Conservation (phyloP, 176 grass and related monocot species). For the Aegilops bicornis region DNA sequence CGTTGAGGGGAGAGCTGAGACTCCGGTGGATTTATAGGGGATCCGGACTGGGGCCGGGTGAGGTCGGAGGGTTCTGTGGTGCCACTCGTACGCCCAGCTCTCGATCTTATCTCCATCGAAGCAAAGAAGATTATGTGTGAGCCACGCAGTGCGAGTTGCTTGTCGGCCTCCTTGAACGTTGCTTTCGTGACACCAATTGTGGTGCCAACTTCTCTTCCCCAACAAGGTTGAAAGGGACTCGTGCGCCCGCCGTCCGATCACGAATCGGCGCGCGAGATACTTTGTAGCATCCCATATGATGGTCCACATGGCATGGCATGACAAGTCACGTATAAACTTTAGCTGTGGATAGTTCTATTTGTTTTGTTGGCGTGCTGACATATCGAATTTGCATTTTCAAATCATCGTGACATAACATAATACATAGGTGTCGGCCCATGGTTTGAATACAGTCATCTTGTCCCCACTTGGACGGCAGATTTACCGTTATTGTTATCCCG, state of each 20-base stretch:
- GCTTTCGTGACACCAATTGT: neutral
- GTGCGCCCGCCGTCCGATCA: no score
- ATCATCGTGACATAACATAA: neutral
- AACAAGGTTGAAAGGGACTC: neutral
- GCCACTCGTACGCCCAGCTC: neutral
- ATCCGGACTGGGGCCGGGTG: no score
- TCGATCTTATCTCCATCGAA: conserved; percentile 25
- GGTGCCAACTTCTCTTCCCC: conserved; percentile 4
- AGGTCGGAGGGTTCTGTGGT: neutral
- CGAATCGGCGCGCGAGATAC: no score
- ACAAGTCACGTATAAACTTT: no score
- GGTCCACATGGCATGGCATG: no score
- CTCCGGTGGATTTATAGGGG: conserved; percentile 9
- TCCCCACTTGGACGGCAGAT: neutral
- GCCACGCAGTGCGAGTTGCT: neutral
- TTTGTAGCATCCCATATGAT: no score
- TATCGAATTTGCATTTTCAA: neutral
- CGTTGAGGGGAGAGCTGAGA: neutral
- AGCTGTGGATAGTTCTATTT: no score
- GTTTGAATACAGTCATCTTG: neutral
- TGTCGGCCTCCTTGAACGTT: neutral
- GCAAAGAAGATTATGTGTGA: neutral
- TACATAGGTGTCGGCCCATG: neutral
- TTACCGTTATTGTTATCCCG: neutral
- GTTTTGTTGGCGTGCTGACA: neutral